A percentile compares a stretch with the other conserved stretches of the same genome.
Evolutionary conservation across 306 rosid genomes (phyloP).

Genomic region (Castanea sativa): DNA sequence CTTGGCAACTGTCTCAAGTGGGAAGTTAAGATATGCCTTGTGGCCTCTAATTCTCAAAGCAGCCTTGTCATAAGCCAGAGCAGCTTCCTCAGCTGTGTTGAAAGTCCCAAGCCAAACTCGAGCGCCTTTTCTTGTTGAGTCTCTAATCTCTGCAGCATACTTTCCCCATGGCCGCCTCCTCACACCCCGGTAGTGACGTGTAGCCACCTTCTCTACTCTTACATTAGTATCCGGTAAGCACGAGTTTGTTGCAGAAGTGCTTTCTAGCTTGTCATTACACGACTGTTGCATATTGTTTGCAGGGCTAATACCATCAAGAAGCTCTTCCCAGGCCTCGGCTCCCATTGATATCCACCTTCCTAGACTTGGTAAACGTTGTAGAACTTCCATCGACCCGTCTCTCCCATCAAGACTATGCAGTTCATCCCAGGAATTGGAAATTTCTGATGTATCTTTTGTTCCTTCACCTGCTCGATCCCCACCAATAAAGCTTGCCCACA

Average conservation of each 20-base stretch:
- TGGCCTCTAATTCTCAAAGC: conserved; percentile 86
- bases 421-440: conserved; percentile 54
- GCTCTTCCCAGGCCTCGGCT: conserved; percentile 81
- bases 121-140: conserved; percentile 71
- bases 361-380: conserved; percentile 76
- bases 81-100: conserved; percentile 85
- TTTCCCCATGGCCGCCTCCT: conserved; percentile 98
- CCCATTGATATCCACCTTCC: conserved; percentile 98
- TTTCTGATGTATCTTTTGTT: conserved; percentile 19
- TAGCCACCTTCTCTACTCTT: conserved; percentile 22
- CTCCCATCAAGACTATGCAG: conserved; percentile 52
- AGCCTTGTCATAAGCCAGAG: conserved; percentile 93
- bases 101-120: conserved; percentile 98
- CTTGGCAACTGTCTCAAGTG: conserved; percentile 55
- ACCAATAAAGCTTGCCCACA: conserved; percentile 74
- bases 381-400: conserved; percentile 56
- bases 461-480: conserved; percentile 23
- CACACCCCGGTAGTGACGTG: conserved; percentile 79
- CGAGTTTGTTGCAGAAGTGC: conserved; percentile 1
- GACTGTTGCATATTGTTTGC: conserved; percentile 17
- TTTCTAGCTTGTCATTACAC: conserved; percentile 13
- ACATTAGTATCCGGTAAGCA: conserved; percentile 6
- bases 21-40: conserved; percentile 75
- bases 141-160: conserved; percentile 93
- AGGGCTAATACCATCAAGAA: conserved; percentile 37